Evolutionary conservation across 2,329 filamentous ascomycete species (phyloP).

Genomic region (Didymellaceae sp.): DNA sequence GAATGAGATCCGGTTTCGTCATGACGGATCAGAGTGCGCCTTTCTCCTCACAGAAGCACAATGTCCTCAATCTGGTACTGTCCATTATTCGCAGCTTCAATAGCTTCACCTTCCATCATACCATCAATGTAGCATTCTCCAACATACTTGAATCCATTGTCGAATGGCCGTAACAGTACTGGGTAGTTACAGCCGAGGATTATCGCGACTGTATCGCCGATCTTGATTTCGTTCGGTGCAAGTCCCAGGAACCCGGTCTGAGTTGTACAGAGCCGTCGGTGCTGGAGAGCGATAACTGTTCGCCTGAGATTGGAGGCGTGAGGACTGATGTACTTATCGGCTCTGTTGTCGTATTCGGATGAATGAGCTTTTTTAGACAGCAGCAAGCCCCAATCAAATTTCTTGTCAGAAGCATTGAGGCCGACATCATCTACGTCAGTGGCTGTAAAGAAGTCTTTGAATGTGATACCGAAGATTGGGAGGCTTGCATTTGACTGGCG

Average conservation of each 20-base stretch:
- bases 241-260: not conserved
- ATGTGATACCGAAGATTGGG: not conserved
- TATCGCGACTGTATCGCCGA: not conserved
- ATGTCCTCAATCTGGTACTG: slow-evolving; percentile 1
- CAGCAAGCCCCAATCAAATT: not conserved
- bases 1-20: no score
- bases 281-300: not conserved
- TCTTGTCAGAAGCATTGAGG: not conserved
- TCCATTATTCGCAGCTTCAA: not conserved
- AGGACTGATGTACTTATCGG: not conserved
- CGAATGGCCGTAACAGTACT: not conserved
- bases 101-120: not conserved
- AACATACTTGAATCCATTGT: not conserved
- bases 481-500: not conserved
- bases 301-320: not conserved
- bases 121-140: not conserved
- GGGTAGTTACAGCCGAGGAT: not conserved
- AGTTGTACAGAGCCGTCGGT: not conserved
- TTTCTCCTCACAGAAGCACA: not conserved
- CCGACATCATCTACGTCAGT: not conserved
- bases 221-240: not conserved
- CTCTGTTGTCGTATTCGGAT: not conserved
- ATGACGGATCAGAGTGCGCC: no score
- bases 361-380: not conserved
- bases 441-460: not conserved